phyloP scores from a whole-genome alignment of 106 monocot genomes.

The Dioscorea zingiberensis region DNA sequence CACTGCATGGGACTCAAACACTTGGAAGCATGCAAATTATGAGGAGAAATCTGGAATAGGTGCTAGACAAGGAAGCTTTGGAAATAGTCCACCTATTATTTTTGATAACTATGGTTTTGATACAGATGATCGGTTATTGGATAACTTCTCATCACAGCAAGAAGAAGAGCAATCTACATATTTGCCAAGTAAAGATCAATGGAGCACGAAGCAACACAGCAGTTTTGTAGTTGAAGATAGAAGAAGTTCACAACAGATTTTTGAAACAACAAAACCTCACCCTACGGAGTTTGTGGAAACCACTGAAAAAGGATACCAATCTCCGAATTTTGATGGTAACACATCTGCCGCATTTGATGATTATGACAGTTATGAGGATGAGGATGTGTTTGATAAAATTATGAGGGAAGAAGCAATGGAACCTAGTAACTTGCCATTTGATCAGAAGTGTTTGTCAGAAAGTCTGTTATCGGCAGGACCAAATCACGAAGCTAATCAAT shows the following conservation, averaged over 20 bases:
- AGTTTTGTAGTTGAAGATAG: constrained; percentile 1
- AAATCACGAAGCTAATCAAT: background rate
- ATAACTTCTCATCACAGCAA: constrained; percentile 8
- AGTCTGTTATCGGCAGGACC: background rate
- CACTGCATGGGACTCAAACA: constrained; percentile 10
- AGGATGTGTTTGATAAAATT: background rate
- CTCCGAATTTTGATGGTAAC: background rate
- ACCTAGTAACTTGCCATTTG: background rate
- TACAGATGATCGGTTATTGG: constrained; percentile 23
- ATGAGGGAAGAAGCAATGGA: background rate
- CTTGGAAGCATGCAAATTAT: constrained; percentile 4
- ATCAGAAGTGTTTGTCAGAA: background rate
- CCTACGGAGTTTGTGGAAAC: background rate
- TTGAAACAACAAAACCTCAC: constrained; percentile 7
- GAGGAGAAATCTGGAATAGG: too few species aligned
- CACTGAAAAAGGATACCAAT: background rate
- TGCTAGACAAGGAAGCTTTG: background rate
- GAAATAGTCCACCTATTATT: constrained; percentile 8
- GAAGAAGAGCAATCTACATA: constrained; percentile 11
- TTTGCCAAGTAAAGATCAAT: background rate
- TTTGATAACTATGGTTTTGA: constrained; percentile 61
- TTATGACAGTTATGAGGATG: background rate
- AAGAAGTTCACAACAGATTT: background rate
- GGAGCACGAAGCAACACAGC: constrained; percentile 10
- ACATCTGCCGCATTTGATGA: background rate